A percentile compares a stretch with the other conserved stretches of the same genome.
Conservation (phyloP, 1,139 yeast genomes). For the Hansenula lynferdii region DNA sequence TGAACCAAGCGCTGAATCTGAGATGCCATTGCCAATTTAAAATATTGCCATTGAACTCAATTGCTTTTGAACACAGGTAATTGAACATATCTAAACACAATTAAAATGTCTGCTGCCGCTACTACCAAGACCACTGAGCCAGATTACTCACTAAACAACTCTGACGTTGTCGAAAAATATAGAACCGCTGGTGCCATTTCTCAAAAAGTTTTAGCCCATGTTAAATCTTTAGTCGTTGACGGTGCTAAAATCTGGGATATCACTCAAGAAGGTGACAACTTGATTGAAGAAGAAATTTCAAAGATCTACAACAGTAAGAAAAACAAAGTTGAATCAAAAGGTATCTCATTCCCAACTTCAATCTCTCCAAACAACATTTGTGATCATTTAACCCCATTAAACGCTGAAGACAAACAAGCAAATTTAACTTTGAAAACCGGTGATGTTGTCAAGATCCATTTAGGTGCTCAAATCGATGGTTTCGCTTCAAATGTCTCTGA, state of each 20-base stretch:
- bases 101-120: constrained; percentile 10
- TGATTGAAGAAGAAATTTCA: constrained; percentile 54
- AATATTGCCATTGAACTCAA: neutral
- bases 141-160: constrained; percentile 61
- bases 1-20: too few species aligned
- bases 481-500: constrained; percentile 70
- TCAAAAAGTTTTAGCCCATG: constrained; percentile 50
- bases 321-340: constrained; percentile 45
- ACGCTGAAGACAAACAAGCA: constrained; percentile 50
- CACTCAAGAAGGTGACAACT: constrained; percentile 60
- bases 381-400: constrained; percentile 66
- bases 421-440: constrained; percentile 58
- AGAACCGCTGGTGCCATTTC: constrained; percentile 72
- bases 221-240: constrained; percentile 49
- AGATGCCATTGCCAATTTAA: neutral
- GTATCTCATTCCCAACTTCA: constrained; percentile 82
- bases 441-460: constrained; percentile 68
- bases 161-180: constrained; percentile 71
- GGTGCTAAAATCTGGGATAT: constrained; percentile 64
- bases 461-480: constrained; percentile 79
- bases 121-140: constrained; percentile 21
- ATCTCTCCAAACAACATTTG: constrained; percentile 71
- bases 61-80: too few species aligned
- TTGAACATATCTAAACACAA: neutral
- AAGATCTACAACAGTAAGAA: constrained; percentile 64